Percentiles rank a stretch among this genome's conserved stretches.
These are phyloP conservation scores for Massariosphaeria phaeospora DNA, from an alignment of 495 filamentous ascomycete genomes.

Conservation along the genomic window DNA sequence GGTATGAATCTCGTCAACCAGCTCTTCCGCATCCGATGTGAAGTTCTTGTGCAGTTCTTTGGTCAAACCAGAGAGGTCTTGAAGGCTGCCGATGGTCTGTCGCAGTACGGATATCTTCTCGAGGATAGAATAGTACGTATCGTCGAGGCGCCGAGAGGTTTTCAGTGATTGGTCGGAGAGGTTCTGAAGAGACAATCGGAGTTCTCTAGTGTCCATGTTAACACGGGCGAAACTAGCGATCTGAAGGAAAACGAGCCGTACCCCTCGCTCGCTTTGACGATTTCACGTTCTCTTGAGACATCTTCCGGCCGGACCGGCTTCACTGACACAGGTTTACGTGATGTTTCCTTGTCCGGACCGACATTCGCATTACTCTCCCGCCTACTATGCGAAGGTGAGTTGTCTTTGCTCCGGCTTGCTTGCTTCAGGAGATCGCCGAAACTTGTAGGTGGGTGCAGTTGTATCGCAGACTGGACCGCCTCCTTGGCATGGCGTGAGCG, in stretches of 20 bases:
- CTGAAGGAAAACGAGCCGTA: constrained; percentile 29
- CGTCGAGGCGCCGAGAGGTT: constrained; percentile 71
- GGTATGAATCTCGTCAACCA: constrained; percentile 57
- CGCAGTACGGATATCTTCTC: constrained; percentile 69
- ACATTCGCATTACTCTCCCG: constrained; percentile 7
- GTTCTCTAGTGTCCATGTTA: constrained; percentile 30
- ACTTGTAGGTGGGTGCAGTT: constrained; percentile 22
- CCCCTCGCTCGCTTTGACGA: constrained; percentile 48
- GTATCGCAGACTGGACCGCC: constrained; percentile 19
- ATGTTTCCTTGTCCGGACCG: neutral
- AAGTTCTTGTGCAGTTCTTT: constrained; percentile 59
- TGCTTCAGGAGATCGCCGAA: constrained; percentile 30
- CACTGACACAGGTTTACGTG: neutral
- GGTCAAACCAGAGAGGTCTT: constrained; percentile 62
- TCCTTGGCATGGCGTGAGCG: constrained; percentile 20
- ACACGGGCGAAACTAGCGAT: neutral
- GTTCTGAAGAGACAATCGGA: constrained; percentile 36
- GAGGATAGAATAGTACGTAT: constrained; percentile 78
- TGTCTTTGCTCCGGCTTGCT: constrained; percentile 10
- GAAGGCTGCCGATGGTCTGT: constrained; percentile 60
- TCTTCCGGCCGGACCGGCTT: constrained; percentile 44
- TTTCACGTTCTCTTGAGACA: constrained; percentile 42
- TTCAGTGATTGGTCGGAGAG: constrained; percentile 44
- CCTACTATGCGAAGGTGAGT: constrained; percentile 14
- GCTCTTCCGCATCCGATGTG: constrained; percentile 52